phyloP scores from a whole-genome alignment of 1,284 basidiomycete genomes.

The Puccinia hordei region DNA sequence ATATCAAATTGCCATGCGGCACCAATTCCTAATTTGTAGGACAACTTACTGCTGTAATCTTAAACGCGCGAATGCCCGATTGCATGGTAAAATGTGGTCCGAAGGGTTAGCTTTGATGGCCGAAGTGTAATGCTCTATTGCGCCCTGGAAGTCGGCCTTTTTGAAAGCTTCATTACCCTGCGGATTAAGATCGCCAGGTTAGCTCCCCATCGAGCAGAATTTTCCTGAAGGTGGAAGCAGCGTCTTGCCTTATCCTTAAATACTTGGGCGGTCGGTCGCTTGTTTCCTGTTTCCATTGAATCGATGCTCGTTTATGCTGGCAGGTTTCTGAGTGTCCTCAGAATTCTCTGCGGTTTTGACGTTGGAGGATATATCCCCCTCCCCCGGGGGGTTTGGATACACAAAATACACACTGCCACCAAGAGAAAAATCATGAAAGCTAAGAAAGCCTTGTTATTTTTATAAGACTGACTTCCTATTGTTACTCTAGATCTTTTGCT shows the following conservation, averaged over 20 bases:
- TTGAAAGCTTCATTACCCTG: constrained; percentile 40
- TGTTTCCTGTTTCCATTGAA: constrained; percentile 3
- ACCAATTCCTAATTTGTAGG: too few relatives aligned
- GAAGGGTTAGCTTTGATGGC: constrained; percentile 34
- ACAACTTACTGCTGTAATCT: constrained; percentile 24
- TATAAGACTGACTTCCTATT: too few relatives aligned
- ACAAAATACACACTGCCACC: too few relatives aligned
- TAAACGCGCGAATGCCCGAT: constrained; percentile 23
- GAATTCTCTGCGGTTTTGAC: too few relatives aligned
- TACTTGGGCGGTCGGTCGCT: constrained; percentile 7
- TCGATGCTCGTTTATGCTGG: background rate
- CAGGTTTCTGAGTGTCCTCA: background rate
- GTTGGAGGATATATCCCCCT: too few relatives aligned
- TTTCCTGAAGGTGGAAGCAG: background rate
- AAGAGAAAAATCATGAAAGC: too few relatives aligned
- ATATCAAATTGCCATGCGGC: too few relatives aligned
- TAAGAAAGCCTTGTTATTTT: too few relatives aligned
- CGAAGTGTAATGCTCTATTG: constrained; percentile 25
- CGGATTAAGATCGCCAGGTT: background rate
- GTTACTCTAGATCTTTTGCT: too few relatives aligned
- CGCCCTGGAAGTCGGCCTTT: constrained; percentile 4
- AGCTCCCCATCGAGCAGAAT: background rate
- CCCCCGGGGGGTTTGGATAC: too few relatives aligned
- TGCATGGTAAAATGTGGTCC: constrained; percentile 17
- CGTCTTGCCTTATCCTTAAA: constrained; percentile 15